Evolutionary conservation across 139 green algal species (phyloP), one percentile per base, ranked within the genome.

Genomic region (Coccomyxa sp.): DNA sequence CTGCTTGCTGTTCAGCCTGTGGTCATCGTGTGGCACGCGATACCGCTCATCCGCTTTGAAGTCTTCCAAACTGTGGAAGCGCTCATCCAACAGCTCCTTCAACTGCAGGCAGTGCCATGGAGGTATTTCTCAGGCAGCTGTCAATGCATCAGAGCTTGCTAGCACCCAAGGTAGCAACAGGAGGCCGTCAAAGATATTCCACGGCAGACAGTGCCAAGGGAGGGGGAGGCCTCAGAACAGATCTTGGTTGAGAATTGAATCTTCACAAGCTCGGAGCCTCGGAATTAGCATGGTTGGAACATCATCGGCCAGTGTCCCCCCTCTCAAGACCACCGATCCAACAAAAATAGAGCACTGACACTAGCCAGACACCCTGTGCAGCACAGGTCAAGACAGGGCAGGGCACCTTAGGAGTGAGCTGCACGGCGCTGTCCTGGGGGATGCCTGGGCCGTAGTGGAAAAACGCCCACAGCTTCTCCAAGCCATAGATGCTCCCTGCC

Each of bases 401-500:
- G 16, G 30, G 38, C 83, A 92, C 86, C 88, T 87, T 82, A 13
- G 84, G 68, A 38, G 93, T 77, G 58, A 95, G 91, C 79, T 89
- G 82, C 13, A 95, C 16, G 17, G 59, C 75, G 38, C 28, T 80
- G 88, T 85, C 85, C 85, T 89, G 76, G 57, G 94, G 95, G 30
- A 96, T 82, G 68, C 93, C 93, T 38, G 83, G 83, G 21, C 63
- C 31, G 88, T 99, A 99, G 88, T 97, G 94, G 88, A 99, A 96
- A 89, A 96, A 99, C 10, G 92, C 94, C 91, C 90, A 94, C 82
- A 95, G 93, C 90, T 99, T 99, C 89, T 99, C 97, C 76, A 99
- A 89, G 0, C 96, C 97, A 83, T 99, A 99, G 82, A 99, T 85
- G 85, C 88, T 92, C 76, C 92, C 93, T 32, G 84, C 76, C 75